These are phyloP conservation scores for Arachis hypogaea DNA, from an alignment of 306 rosid species.

Conservation along the genomic window DNA sequence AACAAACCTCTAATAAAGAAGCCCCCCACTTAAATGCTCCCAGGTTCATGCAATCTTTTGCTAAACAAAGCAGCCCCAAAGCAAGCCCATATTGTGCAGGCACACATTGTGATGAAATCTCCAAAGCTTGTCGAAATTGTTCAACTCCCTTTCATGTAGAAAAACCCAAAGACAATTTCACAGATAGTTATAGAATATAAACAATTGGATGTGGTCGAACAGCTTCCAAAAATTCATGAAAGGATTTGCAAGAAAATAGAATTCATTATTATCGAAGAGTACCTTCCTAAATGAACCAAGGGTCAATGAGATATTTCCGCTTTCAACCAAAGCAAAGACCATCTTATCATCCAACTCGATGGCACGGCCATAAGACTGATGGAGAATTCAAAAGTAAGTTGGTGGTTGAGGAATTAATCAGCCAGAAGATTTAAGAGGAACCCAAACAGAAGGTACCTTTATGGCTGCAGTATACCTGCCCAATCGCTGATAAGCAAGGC, in stretches of 20 bases:
- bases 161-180: slow-evolving; percentile 36
- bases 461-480: slow-evolving; percentile 93
- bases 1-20: slow-evolving; percentile 72
- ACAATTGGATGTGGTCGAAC: slow-evolving; percentile 21
- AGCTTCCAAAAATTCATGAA: slow-evolving; percentile 16
- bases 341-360: slow-evolving; percentile 67
- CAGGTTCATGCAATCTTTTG: slow-evolving; percentile 65
- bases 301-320: slow-evolving; percentile 76
- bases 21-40: slow-evolving; percentile 94
- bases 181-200: slow-evolving; percentile 17
- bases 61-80: slow-evolving; percentile 77
- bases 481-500: slow-evolving; percentile 90
- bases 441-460: slow-evolving; percentile 56
- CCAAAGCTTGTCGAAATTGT: slow-evolving; percentile 76
- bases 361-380: slow-evolving; percentile 89
- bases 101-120: slow-evolving; percentile 65
- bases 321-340: slow-evolving; percentile 78
- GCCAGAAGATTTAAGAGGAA: slow-evolving; percentile 18
- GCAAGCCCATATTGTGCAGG: slow-evolving; percentile 91
- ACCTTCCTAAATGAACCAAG: slow-evolving; percentile 83
- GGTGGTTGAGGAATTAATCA: slow-evolving; percentile 19
- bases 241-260: slow-evolving; percentile 5
- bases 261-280: slow-evolving; percentile 23
- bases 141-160: slow-evolving; percentile 81
- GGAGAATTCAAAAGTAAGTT: slow-evolving; percentile 38